A percentile compares a stretch with the other conserved stretches of the same genome.
phyloP scores from a whole-genome alignment of 805 yeast species.

The Kodamaea fukazawae region DNA sequence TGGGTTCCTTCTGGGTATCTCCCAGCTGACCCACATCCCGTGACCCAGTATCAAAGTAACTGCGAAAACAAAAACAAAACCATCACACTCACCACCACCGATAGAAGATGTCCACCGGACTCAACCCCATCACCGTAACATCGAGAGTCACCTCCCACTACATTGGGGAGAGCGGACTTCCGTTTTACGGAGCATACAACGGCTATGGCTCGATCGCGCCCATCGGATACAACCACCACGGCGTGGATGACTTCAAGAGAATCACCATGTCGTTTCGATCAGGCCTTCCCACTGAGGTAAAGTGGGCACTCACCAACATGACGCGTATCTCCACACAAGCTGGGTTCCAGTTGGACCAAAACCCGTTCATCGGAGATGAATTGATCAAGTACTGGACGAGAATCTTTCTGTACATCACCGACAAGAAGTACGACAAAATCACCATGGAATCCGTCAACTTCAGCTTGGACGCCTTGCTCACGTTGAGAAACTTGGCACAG shows the following conservation, averaged over 20 bases:
- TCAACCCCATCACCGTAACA: constrained; percentile 8
- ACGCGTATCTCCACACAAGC: constrained; percentile 38
- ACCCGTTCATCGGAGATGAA: constrained; percentile 43
- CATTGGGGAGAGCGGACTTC: constrained; percentile 6
- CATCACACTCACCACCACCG: background rate
- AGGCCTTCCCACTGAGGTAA: constrained; percentile 62
- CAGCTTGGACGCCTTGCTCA: constrained; percentile 51
- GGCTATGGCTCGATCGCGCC: constrained; percentile 15
- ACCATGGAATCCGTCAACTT: constrained; percentile 21
- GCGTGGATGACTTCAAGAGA: constrained; percentile 62
- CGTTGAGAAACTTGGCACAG: constrained; percentile 78
- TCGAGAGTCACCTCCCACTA: constrained; percentile 9
- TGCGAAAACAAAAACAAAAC: constrained; percentile 1
- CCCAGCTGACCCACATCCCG: too few species aligned
- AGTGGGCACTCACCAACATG: constrained; percentile 64
- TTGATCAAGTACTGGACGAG: constrained; percentile 34
- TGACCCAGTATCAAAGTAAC: background rate
- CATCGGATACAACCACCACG: constrained; percentile 40
- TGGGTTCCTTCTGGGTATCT: too few species aligned
- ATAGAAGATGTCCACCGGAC: background rate
- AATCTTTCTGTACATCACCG: constrained; percentile 28
- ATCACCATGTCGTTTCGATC: constrained; percentile 68
- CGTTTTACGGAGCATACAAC: constrained; percentile 10
- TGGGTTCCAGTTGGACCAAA: constrained; percentile 33
- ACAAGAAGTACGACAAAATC: constrained; percentile 15